phyloP scores from a whole-genome alignment of 441 rosid genomes.

The Syzygium syzygioides region DNA sequence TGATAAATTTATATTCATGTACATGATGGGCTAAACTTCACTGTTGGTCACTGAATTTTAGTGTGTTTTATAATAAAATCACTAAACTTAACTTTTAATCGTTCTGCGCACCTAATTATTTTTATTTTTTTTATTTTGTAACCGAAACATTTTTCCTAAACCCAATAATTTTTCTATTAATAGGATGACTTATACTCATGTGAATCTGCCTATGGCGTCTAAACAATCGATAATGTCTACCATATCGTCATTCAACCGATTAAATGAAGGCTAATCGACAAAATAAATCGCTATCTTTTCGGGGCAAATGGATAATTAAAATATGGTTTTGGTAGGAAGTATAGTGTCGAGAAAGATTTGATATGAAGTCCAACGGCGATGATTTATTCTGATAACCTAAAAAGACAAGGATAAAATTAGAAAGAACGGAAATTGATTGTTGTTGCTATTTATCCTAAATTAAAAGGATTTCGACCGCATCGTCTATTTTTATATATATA shows the following conservation, averaged over 20 bases:
- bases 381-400: neutral
- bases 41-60: neutral
- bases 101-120: neutral
- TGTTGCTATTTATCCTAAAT: neutral
- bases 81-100: neutral
- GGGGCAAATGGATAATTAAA: neutral
- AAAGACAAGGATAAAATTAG: neutral
- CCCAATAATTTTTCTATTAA: neutral
- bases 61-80: neutral
- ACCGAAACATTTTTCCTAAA: neutral
- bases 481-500: too few relatives aligned
- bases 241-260: neutral
- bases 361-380: neutral
- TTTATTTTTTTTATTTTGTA: neutral
- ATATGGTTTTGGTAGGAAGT: neutral
- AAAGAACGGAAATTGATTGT: neutral
- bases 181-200: neutral
- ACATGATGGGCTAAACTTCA: rapidly evolving
- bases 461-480: neutral
- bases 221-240: neutral
- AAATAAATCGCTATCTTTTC: neutral
- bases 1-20: neutral
- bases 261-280: neutral
- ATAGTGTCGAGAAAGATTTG: neutral
- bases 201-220: neutral